Conservation (phyloP, 2,329 filamentous ascomycete genomes). For the Fusarium buharicum region DNA sequence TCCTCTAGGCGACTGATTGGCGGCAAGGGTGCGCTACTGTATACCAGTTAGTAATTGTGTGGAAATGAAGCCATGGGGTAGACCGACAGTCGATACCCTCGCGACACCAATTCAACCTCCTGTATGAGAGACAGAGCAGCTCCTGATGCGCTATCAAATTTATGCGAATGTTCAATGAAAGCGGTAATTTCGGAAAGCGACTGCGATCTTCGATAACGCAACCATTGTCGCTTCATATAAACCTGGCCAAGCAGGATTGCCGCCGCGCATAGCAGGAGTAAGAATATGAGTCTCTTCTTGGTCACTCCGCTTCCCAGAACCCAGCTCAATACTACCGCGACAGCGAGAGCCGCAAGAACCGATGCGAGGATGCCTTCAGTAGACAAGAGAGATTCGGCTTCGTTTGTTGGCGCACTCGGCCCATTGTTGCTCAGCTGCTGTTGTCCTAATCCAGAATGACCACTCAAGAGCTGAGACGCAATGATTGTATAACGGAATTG, state of each 20-base stretch:
- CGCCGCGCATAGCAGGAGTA: constrained; percentile 64
- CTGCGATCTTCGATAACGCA: constrained; percentile 80
- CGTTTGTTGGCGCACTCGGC: constrained; percentile 16
- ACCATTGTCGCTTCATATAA: constrained; percentile 81
- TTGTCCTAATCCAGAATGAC: constrained; percentile 64
- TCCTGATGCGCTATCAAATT: constrained; percentile 80
- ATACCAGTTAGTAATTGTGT: constrained; percentile 10
- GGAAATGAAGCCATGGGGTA: neutral
- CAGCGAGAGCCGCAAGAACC: constrained; percentile 64
- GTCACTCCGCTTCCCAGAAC: constrained; percentile 65
- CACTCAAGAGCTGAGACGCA: constrained; percentile 86
- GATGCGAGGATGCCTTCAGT: constrained; percentile 62
- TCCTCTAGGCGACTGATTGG: constrained; percentile 94
- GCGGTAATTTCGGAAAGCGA: constrained; percentile 74
- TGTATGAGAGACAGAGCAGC: constrained; percentile 85
- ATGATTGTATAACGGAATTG: constrained; percentile 94
- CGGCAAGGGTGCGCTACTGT: constrained; percentile 85
- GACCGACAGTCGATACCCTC: constrained; percentile 84
- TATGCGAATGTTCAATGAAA: constrained; percentile 79
- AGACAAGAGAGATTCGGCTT: constrained; percentile 50
- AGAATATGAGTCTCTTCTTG: constrained; percentile 63
- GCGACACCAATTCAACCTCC: constrained; percentile 93
- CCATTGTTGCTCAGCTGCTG: constrained; percentile 41
- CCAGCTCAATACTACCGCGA: constrained; percentile 80
- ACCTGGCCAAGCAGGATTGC: constrained; percentile 69